Percentiles rank a stretch among this genome's conserved stretches.
These are phyloP conservation scores for Podaxis sp. DNA, from an alignment of 768 basidiomycete genomes.

Conservation along the genomic window DNA sequence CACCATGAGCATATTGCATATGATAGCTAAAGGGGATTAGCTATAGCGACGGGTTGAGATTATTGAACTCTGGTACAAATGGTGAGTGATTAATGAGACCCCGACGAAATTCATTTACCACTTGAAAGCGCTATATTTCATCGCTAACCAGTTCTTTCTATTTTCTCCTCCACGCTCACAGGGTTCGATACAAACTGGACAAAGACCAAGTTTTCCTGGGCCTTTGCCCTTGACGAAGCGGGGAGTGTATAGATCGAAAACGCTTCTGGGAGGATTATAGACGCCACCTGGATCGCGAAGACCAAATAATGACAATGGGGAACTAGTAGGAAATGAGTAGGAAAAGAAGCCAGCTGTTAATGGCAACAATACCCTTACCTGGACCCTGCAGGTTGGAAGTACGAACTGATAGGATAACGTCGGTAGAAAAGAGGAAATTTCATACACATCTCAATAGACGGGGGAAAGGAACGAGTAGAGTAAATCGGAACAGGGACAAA, in stretches of 20 bases:
- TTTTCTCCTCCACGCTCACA: constrained; percentile 61
- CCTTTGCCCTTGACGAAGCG: constrained; percentile 74
- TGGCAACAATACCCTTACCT: constrained; percentile 32
- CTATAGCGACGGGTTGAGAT: background rate
- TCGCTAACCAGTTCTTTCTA: constrained; percentile 68
- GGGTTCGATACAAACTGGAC: constrained; percentile 73
- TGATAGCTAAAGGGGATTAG: constrained; percentile 57
- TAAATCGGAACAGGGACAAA: constrained; percentile 17
- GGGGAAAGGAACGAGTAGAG: constrained; percentile 52
- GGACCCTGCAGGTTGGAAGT: constrained; percentile 38
- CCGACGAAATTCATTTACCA: constrained; percentile 41
- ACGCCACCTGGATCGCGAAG: constrained; percentile 44
- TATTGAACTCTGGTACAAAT: background rate
- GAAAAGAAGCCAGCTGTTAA: background rate
- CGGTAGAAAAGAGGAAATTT: constrained; percentile 67
- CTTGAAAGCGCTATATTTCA: constrained; percentile 85
- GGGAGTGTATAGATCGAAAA: constrained; percentile 75
- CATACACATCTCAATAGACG: constrained; percentile 41
- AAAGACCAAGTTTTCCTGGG: constrained; percentile 68
- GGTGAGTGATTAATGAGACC: background rate
- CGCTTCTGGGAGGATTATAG: constrained; percentile 59
- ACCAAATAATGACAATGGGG: constrained; percentile 36
- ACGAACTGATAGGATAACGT: constrained; percentile 66
- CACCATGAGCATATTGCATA: constrained; percentile 81
- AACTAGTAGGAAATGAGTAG: constrained; percentile 23